Conservation (phyloP, 2,329 filamentous ascomycete species). For the Penicillium thymicola region DNA sequence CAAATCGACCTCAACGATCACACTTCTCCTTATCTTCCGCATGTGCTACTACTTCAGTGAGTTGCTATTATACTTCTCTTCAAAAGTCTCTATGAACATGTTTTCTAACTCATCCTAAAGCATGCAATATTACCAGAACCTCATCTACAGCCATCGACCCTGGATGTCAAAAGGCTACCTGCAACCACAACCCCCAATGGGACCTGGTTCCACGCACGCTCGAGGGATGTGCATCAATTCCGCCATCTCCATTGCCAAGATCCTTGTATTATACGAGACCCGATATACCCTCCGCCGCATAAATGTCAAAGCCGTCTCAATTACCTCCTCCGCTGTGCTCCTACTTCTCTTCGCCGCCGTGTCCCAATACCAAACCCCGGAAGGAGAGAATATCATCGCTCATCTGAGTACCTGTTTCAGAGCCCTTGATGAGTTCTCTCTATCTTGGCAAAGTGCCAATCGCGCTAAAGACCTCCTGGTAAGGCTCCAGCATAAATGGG, state of each 20-base stretch:
- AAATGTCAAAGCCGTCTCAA: constrained; percentile 17
- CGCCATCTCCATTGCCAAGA: constrained; percentile 16
- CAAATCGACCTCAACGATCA: constrained; percentile 23
- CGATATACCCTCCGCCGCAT: constrained; percentile 15
- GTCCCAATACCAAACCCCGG: constrained; percentile 1
- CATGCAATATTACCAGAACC: constrained; percentile 37
- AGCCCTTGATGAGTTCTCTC: constrained; percentile 17
- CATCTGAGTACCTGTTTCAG: constrained; percentile 14
- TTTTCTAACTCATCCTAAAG: background rate
- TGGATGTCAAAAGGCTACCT: constrained; percentile 33
- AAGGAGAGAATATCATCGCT: constrained; percentile 3
- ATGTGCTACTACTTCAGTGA: constrained; percentile 30
- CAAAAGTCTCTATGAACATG: background rate
- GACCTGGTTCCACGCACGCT: constrained; percentile 11
- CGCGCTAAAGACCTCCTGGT: constrained; percentile 13
- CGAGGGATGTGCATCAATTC: constrained; percentile 19
- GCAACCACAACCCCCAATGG: constrained; percentile 30
- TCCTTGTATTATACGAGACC: constrained; percentile 12
- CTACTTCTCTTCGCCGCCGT: constrained; percentile 17
- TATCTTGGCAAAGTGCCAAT: constrained; percentile 14
- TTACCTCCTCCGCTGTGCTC: constrained; percentile 17
- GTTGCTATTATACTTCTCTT: background rate
- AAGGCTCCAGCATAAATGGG: constrained; percentile 12
- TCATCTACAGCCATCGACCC: constrained; percentile 36
- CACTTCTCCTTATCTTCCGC: constrained; percentile 25